A percentile compares a stretch with the other conserved stretches of the same genome.
phyloP scores from a whole-genome alignment of 768 basidiomycete species.

The Fomitopsis pulvina region DNA sequence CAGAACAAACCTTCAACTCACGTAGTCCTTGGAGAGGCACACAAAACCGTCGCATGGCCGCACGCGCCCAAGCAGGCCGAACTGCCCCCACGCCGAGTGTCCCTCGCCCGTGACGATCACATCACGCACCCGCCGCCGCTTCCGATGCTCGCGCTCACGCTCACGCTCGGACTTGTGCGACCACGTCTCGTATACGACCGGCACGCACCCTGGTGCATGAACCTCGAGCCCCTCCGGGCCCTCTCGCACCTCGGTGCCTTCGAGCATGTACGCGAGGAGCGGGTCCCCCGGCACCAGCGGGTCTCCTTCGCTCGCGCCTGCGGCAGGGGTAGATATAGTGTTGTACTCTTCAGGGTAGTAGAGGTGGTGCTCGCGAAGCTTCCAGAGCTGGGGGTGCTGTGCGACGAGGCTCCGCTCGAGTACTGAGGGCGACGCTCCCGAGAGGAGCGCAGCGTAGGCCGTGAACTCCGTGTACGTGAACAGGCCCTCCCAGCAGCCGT shows the following conservation, averaged over 20 bases:
- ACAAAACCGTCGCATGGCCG: conserved; percentile 77
- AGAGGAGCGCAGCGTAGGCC: conserved; percentile 72
- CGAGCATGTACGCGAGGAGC: conserved; percentile 45
- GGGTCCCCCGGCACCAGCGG: neutral
- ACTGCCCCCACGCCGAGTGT: conserved; percentile 90
- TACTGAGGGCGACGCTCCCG: conserved; percentile 54
- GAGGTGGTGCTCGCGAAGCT: conserved; percentile 71
- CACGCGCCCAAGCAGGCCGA: conserved; percentile 73
- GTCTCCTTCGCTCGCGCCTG: neutral
- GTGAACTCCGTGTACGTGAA: conserved; percentile 86
- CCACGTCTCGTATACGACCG: conserved; percentile 24
- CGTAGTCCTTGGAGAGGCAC: conserved; percentile 81
- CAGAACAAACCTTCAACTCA: conserved; percentile 23
- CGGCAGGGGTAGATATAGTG: conserved; percentile 21
- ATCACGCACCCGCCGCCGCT: conserved; percentile 36
- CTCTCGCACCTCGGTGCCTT: conserved; percentile 44
- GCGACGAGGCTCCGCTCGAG: conserved; percentile 74
- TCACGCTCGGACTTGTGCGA: conserved; percentile 3
- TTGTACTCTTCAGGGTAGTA: conserved; percentile 23
- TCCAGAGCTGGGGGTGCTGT: conserved; percentile 88
- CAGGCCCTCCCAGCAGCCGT: conserved; percentile 76
- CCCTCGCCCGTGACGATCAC: conserved; percentile 79
- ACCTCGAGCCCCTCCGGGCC: conserved; percentile 40
- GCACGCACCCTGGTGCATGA: conserved; percentile 32
- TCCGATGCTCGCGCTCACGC: neutral